phyloP scores from a whole-genome alignment of 371 early-diverging fungal species.

The Lichtheimia corymbifera region DNA sequence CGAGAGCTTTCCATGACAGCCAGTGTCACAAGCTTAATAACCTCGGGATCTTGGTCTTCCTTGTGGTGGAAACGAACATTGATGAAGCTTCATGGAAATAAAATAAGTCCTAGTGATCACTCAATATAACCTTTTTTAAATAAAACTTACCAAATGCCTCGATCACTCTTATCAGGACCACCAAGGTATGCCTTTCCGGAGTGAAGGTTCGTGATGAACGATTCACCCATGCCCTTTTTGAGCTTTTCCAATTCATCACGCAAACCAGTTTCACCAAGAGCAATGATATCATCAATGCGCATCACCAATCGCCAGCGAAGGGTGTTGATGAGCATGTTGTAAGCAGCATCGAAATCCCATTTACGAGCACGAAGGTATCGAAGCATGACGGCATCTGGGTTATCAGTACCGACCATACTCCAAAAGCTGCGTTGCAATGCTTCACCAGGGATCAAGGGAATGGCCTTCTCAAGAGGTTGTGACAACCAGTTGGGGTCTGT shows the following conservation, averaged over 20 bases:
- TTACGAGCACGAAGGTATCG: conserved; percentile 76
- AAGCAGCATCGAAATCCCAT: conserved; percentile 65
- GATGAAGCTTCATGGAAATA: conserved; percentile 49
- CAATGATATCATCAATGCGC: conserved; percentile 51
- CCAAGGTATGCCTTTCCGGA: conserved; percentile 51
- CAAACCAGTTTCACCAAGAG: conserved; percentile 48
- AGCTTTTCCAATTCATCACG: conserved; percentile 38
- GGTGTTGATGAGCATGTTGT: conserved; percentile 56
- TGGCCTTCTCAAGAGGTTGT: conserved; percentile 41
- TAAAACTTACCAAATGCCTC: conserved; percentile 56
- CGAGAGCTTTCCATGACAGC: conserved; percentile 87
- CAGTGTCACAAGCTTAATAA: conserved; percentile 65
- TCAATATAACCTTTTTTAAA: neutral
- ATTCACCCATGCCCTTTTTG: conserved; percentile 38
- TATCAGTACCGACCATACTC: conserved; percentile 55
- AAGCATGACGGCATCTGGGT: conserved; percentile 62
- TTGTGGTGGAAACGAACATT: conserved; percentile 62
- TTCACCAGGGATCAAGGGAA: conserved; percentile 38
- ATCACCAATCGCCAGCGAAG: conserved; percentile 63
- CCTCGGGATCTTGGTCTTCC: conserved; percentile 58
- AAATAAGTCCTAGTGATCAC: neutral
- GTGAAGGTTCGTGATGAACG: conserved; percentile 40
- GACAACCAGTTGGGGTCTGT: conserved; percentile 41
- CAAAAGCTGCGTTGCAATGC: conserved; percentile 48
- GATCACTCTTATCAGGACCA: conserved; percentile 49